A percentile compares a stretch with the other conserved stretches of the same genome.
These are phyloP conservation scores for Hevea brasiliensis DNA, from an alignment of 345 rosid genomes.

Conservation along the genomic window DNA sequence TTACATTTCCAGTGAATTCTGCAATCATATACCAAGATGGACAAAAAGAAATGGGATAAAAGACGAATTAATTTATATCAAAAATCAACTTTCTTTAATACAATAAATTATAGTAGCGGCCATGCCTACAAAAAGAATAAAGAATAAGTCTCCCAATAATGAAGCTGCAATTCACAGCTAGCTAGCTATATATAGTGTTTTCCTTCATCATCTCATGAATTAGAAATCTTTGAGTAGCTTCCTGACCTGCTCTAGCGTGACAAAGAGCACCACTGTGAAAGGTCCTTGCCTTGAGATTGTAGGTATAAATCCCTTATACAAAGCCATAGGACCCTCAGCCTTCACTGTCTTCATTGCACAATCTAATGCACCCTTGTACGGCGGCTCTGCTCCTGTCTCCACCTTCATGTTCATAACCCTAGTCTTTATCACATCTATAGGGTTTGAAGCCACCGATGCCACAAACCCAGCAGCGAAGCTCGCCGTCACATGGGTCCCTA, in stretches of 20 bases:
- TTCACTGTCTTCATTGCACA: slow-evolving; percentile 22
- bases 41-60: too few species aligned
- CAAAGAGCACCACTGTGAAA: slow-evolving; percentile 23
- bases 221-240: slow-evolving; percentile 17
- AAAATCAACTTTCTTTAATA: too few species aligned
- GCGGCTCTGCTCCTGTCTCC: slow-evolving; percentile 19
- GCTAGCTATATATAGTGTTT: too few species aligned
- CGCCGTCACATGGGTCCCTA: slow-evolving; percentile 19
- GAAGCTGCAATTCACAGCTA: too few species aligned
- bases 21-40: too few species aligned
- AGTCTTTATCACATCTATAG: slow-evolving; percentile 26
- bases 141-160: not conserved
- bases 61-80: too few species aligned
- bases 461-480: slow-evolving; percentile 20
- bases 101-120: too few species aligned
- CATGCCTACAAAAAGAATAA: too few species aligned
- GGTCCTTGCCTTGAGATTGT: slow-evolving; percentile 29
- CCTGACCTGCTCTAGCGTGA: slow-evolving; percentile 23
- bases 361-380: slow-evolving; percentile 23
- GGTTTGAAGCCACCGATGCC: slow-evolving; percentile 23
- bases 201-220: not conserved
- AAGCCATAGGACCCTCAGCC: slow-evolving; percentile 15
- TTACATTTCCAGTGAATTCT: too few species aligned
- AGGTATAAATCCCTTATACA: slow-evolving; percentile 24
- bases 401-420: slow-evolving; percentile 27